phyloP scores from a whole-genome alignment of 2,329 filamentous ascomycete genomes.

The Beauveria bassiana region DNA sequence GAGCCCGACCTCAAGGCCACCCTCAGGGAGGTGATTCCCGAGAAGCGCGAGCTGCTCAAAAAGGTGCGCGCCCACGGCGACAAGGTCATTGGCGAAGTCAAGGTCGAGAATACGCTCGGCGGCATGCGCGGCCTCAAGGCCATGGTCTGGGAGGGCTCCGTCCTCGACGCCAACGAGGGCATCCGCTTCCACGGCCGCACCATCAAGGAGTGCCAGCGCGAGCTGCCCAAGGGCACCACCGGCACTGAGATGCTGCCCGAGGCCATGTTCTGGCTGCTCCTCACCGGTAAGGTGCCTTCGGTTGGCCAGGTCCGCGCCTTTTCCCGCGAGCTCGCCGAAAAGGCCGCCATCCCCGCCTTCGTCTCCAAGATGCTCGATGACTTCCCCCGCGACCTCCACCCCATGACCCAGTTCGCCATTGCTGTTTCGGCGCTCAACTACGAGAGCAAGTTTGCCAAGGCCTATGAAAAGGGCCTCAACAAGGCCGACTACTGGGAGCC shows the following conservation, averaged over 20 bases:
- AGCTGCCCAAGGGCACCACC: slow-evolving; percentile 83
- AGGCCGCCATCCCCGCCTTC: slow-evolving; percentile 74
- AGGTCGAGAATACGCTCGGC: slow-evolving; percentile 87
- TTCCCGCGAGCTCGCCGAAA: slow-evolving; percentile 78
- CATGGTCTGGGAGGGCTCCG: slow-evolving; percentile 98
- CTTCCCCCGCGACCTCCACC: slow-evolving; percentile 85
- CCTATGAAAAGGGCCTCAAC: slow-evolving; percentile 81
- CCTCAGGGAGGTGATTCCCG: slow-evolving; percentile 76
- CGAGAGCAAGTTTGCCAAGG: slow-evolving; percentile 86
- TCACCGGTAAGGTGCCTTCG: slow-evolving; percentile 87
- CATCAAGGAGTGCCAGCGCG: slow-evolving; percentile 94
- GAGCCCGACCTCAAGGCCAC: slow-evolving; percentile 88
- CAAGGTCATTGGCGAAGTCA: slow-evolving; percentile 84
- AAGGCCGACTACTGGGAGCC: slow-evolving; percentile 99
- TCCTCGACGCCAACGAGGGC: slow-evolving; percentile 91
- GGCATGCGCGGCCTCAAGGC: slow-evolving; percentile 97
- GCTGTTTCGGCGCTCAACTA: slow-evolving; percentile 95
- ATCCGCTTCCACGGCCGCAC: slow-evolving; percentile 97
- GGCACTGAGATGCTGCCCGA: slow-evolving; percentile 97
- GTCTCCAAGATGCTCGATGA: slow-evolving; percentile 81
- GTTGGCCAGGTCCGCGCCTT: slow-evolving; percentile 73
- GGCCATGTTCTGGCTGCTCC: slow-evolving; percentile 98
- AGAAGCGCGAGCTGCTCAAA: slow-evolving; percentile 87
- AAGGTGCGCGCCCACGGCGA: slow-evolving; percentile 80
- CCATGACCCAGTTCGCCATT: slow-evolving; percentile 97